These are phyloP conservation scores for Massariosphaeria phaeospora DNA, from an alignment of 495 filamentous ascomycete genomes.

Conservation along the genomic window DNA sequence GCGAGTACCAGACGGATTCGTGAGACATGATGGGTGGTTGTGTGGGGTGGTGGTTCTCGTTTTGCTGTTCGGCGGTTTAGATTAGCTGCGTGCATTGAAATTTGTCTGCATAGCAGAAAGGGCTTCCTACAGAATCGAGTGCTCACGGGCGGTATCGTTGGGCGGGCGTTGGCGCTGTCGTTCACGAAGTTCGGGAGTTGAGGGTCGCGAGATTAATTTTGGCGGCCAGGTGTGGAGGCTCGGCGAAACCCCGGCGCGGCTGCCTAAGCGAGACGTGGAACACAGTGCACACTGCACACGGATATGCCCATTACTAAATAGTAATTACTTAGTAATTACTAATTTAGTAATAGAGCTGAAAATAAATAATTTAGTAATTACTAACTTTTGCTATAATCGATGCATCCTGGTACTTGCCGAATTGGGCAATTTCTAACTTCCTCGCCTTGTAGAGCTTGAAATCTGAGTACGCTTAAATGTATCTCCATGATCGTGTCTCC, in stretches of 20 bases:
- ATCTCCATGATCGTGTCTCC: too few species aligned
- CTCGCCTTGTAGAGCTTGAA: too few species aligned
- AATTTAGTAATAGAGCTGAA: not conserved
- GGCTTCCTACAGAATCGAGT: not conserved
- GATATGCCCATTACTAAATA: not conserved
- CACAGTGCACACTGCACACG: not conserved
- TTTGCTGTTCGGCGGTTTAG: not conserved
- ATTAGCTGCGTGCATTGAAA: not conserved
- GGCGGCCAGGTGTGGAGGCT: conserved; percentile 3
- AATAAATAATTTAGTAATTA: not conserved
- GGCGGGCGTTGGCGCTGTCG: conserved; percentile 1
- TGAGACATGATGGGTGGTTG: conserved; percentile 68
- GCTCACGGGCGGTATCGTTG: conserved; percentile 1
- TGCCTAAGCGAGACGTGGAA: not conserved
- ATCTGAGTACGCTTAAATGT: too few species aligned
- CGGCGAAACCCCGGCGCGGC: not conserved
- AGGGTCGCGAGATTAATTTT: not conserved
- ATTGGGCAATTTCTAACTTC: not conserved
- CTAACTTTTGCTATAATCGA: not conserved
- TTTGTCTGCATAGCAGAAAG: not conserved
- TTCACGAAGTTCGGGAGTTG: not conserved
- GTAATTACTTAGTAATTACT: not conserved
- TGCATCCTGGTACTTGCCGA: not conserved
- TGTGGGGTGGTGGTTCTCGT: conserved; percentile 1
- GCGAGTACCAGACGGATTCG: conserved; percentile 99